Evolutionary conservation across 129 eudicot genomes (phyloP).

Genomic region (Artemisia argyi): DNA sequence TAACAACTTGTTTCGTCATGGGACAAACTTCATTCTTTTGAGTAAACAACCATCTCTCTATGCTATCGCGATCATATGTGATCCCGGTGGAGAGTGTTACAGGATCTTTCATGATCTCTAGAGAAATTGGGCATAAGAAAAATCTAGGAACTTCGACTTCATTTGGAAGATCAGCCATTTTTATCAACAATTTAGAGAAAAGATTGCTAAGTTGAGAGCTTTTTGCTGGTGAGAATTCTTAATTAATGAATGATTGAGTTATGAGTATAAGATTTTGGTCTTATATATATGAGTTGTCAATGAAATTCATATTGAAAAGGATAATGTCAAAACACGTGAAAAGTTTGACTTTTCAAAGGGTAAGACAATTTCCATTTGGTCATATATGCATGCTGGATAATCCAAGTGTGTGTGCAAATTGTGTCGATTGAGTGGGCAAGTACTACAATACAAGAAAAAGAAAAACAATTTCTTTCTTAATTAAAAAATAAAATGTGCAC

Average conservation of each 20-base stretch:
- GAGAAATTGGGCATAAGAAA: constrained; percentile 64
- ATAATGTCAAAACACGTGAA: constrained; percentile 43
- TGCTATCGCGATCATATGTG: constrained; percentile 70
- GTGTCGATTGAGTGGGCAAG: constrained; percentile 26
- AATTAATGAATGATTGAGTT: constrained; percentile 12
- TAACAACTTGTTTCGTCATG: constrained; percentile 55
- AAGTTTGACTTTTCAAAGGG: constrained; percentile 31
- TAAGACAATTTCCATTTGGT: constrained; percentile 7
- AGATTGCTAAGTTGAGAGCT: constrained; percentile 19
- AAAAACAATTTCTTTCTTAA: neutral
- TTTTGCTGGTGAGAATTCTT: constrained; percentile 3
- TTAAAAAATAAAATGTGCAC: constrained; percentile 9
- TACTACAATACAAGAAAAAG: neutral
- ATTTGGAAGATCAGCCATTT: constrained; percentile 17
- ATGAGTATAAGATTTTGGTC: neutral
- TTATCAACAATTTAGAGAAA: neutral
- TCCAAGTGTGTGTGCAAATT: constrained; percentile 22
- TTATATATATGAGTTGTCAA: neutral
- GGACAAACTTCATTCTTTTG: constrained; percentile 49
- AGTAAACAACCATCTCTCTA: constrained; percentile 59
- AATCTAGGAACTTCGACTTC: constrained; percentile 56
- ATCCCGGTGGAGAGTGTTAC: constrained; percentile 66
- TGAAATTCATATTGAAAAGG: neutral
- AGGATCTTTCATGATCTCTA: constrained; percentile 82
- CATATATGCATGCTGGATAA: constrained; percentile 23